Conservation (phyloP, 1,139 yeast species). For the Chernovozyma aurita region DNA sequence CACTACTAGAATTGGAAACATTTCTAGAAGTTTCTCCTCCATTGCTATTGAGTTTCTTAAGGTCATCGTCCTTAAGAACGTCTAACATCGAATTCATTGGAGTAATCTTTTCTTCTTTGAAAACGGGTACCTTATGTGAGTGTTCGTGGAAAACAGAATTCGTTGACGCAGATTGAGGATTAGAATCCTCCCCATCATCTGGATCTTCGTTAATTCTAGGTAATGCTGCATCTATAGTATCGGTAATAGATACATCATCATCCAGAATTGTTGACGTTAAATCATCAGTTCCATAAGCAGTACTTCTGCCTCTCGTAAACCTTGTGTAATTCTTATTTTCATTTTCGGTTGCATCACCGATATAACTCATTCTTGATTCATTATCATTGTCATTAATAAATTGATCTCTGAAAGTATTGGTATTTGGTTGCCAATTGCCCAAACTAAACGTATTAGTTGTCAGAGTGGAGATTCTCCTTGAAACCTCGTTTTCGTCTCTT, state of each 20-base stretch:
- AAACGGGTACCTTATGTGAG: constrained; percentile 18
- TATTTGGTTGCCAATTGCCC: constrained; percentile 53
- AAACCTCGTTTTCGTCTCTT: constrained; percentile 1
- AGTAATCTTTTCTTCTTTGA: constrained; percentile 30
- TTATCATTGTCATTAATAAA: constrained; percentile 46
- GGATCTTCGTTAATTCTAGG: constrained; percentile 36
- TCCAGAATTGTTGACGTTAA: background rate
- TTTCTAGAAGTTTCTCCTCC: background rate
- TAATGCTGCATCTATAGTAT: constrained; percentile 38
- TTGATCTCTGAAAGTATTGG: constrained; percentile 45
- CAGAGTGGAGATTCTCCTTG: constrained; percentile 34
- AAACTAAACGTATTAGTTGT: constrained; percentile 39
- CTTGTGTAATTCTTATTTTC: background rate
- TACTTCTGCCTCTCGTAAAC: background rate
- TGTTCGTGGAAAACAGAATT: constrained; percentile 33
- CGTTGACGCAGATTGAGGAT: constrained; percentile 7
- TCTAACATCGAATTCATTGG: constrained; percentile 18
- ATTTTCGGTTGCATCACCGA: constrained; percentile 4
- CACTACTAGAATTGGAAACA: background rate
- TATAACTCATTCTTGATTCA: constrained; percentile 35
- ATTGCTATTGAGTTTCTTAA: background rate
- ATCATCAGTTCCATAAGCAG: background rate
- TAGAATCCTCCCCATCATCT: constrained; percentile 14
- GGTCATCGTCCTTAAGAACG: constrained; percentile 2
- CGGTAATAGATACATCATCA: constrained; percentile 32